Base-by-base conservation (phyloP, 1,284 basidiomycete genomes). In the Cryptococcus depauperatus region DNA sequence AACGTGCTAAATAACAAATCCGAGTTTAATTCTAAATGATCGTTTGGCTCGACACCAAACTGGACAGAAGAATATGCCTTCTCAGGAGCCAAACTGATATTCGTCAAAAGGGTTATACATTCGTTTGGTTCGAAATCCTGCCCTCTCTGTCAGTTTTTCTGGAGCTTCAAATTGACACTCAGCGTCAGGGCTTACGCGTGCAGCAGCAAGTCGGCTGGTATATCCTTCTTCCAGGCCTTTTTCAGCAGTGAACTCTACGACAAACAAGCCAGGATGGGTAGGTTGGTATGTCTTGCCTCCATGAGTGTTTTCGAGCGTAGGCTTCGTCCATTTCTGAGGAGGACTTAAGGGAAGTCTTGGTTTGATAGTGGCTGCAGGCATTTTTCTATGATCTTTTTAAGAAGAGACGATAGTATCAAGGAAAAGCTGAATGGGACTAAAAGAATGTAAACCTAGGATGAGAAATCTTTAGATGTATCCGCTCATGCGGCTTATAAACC, bases 21-120 rank as follows among this genome's bases (percentile, higher is more conserved):
- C 42, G 77, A 79, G 64, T 81, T 78, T 39, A 83, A 70, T 52
- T 80, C 76, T 45, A 81, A 67, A 59, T 83, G 77, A 48, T 79
- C 77, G 4, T 73, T 55, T 0, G 64, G 53, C 3, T 74, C 76
- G 27, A 70, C 72, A 1, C 71, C 72, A 47, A 59, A 65, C 50
- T 71, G 70, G 0, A 73, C 70, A 9, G 68, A 70, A 7, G 64
- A 69, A 51, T 73, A 72, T 4, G 69, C 69, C 48, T 70, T 70
- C 26, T 56, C 58, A 4, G 59, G 58, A 5, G 67, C 69, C 8
- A 53, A 41, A 9, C 59, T 64, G 23, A 62, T 43, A 50, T 68
- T 68, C 33, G 52, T 56, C 22, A 71, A 42, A 6, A 16, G 38
- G 3, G 64, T 61, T 38, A 71, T 57, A 16, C 47, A 43, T 26